Evolutionary conservation across 306 rosid species (phyloP), one percentile per base, ranked within the genome.

Genomic region (Quercus cerris): DNA sequence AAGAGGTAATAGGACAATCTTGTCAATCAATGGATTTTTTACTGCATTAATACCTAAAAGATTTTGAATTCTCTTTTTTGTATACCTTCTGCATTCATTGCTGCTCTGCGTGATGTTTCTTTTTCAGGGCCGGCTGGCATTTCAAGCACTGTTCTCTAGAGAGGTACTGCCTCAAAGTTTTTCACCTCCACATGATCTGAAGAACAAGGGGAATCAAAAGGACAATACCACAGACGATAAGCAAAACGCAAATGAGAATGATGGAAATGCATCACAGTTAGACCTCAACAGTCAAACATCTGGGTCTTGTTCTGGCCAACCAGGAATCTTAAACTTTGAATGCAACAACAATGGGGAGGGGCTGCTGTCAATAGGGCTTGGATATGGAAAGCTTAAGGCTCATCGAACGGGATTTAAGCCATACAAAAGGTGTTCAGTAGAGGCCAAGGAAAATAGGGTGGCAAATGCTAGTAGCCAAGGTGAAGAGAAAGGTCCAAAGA

Each of bases 351-450:
- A 69, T n/a, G 88, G 82, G 19, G 89, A 87, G 64, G 87, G 90
- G 44, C 77, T 82, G 87, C 86, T 91, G 82, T 82, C 88, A 81
- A 66, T 90, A 71, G 96, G 99, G 77, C 92, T 90, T 30, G 91
- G 93, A 83, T 86, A 69, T 27, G 97, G 89, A 71, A 91, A 82
- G 81, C 88, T 85, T 62, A 93, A 85, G 86, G 80, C 84, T 81
- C 83, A 84, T 77, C 93, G 88, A 74, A 95, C 97, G 17, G 99
- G 99, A 77, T 95, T 95, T 82, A 95, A 90, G 84, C 98, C 97
- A 77, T 95, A 95, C 86, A 93, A 93, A 83, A 91, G 98, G 86
- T 93, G 99, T 86, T 88, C 95, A 6, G 77, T 83, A 73, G 98
- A 92, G 85, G 91, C 89, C 33, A 91, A 83, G 70, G 99, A 93